Conservation (phyloP, 108 stramenopile genomes). For the Phaeodactylum tricornutum region DNA sequence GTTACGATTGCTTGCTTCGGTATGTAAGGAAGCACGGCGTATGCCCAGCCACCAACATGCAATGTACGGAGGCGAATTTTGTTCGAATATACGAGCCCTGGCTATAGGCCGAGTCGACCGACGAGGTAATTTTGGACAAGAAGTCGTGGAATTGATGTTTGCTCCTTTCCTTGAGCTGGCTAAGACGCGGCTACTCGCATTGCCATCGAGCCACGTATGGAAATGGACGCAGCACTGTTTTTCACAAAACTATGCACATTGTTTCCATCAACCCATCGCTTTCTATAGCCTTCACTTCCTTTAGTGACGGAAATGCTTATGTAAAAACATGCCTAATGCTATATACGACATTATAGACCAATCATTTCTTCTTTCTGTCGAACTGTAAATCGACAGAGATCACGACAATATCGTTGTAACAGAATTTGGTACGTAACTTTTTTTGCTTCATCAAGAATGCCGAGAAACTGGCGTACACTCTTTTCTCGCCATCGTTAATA, state of each 20-base stretch:
- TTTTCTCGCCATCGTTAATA: no score
- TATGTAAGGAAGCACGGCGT: slow-evolving; percentile 30
- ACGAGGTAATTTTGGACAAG: no score
- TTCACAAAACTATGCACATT: neutral
- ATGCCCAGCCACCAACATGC: slow-evolving; percentile 57
- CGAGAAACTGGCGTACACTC: no score
- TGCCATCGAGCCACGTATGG: neutral
- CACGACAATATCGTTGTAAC: neutral
- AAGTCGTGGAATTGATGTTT: no score
- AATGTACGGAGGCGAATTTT: slow-evolving; percentile 40
- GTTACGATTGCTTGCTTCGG: slow-evolving; percentile 46
- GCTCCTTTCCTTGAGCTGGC: no score
- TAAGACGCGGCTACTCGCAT: no score
- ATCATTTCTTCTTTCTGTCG: neutral
- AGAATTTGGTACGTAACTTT: neutral
- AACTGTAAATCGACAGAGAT: neutral
- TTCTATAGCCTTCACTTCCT: no score
- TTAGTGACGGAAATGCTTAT: no score
- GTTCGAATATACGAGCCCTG: slow-evolving; percentile 63
- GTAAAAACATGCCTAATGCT: no score
- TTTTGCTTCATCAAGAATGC: no score
- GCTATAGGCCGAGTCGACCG: no score
- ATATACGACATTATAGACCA: no score
- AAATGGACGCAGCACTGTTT: neutral
- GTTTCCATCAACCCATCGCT: neutral